These are phyloP conservation scores for Apocynum venetum DNA, from an alignment of 257 asterid species.

Conservation along the genomic window DNA sequence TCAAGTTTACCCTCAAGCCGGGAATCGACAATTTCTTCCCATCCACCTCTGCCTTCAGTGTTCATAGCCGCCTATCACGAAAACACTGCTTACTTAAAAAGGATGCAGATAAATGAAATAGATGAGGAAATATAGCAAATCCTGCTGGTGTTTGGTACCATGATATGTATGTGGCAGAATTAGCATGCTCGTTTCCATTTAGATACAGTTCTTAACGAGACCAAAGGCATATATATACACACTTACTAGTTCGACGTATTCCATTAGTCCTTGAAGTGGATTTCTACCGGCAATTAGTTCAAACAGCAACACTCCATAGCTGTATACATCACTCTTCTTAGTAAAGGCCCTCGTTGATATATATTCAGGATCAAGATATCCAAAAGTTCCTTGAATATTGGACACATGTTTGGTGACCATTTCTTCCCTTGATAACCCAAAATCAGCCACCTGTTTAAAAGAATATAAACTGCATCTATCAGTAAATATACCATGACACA, in stretches of 20 bases:
- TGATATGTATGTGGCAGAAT: not conserved
- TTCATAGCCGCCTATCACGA: slow-evolving; percentile 87
- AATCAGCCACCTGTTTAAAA: slow-evolving; percentile 73
- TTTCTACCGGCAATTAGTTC: slow-evolving; percentile 89
- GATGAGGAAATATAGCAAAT: not conserved
- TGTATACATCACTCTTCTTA: slow-evolving; percentile 87
- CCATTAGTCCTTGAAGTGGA: slow-evolving; percentile 92
- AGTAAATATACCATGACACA: not conserved
- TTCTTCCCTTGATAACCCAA: slow-evolving; percentile 97
- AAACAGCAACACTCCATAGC: slow-evolving; percentile 86
- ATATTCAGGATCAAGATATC: slow-evolving; percentile 95
- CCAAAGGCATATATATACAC: not conserved
- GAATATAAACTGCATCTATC: slow-evolving; percentile 5
- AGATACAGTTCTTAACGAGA: not conserved
- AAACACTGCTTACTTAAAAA: not conserved
- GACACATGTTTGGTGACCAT: slow-evolving; percentile 61
- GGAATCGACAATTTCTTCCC: slow-evolving; percentile 91
- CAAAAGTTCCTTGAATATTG: slow-evolving; percentile 82
- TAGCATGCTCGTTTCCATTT: not conserved
- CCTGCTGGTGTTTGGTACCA: not conserved
- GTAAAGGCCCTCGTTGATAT: slow-evolving; percentile 81
- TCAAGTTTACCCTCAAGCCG: slow-evolving; percentile 72
- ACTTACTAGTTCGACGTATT: slow-evolving; percentile 83
- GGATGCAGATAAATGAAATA: not conserved
- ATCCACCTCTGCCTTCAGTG: slow-evolving; percentile 75